Conservation (phyloP, 2,329 filamentous ascomycete genomes). For the Pseudogymnoascus sp. region DNA sequence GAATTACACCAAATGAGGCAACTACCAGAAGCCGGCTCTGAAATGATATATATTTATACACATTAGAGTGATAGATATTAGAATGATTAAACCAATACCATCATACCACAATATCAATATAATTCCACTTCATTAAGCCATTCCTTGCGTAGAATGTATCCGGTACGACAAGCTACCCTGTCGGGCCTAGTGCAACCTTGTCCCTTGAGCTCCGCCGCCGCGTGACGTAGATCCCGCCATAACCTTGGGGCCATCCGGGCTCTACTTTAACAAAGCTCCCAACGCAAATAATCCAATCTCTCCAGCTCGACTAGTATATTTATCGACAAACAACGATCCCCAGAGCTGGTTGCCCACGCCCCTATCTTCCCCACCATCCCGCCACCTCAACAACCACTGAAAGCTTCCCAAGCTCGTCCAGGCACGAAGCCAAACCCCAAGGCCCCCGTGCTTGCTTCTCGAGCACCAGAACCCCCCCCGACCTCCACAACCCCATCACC, state of each 20-base stretch:
- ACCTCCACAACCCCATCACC: neutral
- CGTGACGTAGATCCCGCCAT: constrained; percentile 2
- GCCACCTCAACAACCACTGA: neutral
- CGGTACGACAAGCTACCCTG: neutral
- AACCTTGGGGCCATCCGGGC: neutral
- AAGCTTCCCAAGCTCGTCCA: neutral
- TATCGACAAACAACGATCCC: neutral
- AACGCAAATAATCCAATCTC: neutral
- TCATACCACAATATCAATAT: neutral
- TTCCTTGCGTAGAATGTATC: neutral
- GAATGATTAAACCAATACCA: neutral
- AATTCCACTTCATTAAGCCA: neutral
- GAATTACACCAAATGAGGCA: neutral
- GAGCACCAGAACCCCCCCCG: neutral
- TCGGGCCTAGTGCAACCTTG: neutral
- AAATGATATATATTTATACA: neutral
- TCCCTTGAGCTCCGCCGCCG: constrained; percentile 1
- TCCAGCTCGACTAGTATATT: neutral
- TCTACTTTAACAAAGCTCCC: constrained; percentile 1
- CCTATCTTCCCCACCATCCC: neutral
- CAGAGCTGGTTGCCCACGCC: neutral
- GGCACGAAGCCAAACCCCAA: neutral
- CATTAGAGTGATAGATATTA: neutral
- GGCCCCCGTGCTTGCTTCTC: neutral
- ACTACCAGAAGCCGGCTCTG: neutral